A percentile compares a stretch with the other conserved stretches of the same genome.
Evolutionary conservation across 306 rosid species (phyloP).

Genomic region (Fagus sylvatica): DNA sequence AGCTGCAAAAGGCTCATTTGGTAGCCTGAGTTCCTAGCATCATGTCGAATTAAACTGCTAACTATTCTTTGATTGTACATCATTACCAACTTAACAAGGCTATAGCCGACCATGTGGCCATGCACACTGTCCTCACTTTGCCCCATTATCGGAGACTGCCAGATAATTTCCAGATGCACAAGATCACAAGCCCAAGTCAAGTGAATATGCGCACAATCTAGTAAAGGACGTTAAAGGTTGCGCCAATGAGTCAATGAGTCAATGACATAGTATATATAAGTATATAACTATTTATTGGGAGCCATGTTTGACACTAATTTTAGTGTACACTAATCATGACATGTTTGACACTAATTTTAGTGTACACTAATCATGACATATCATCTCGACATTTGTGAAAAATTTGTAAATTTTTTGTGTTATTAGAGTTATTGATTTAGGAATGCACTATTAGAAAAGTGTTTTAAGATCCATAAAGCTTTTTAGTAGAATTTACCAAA

Average conservation of each 20-base stretch:
- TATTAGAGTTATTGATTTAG: too few species aligned
- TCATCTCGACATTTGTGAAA: too few species aligned
- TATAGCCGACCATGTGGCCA: constrained; percentile 3
- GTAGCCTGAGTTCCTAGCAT: constrained; percentile 10
- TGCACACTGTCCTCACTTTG: neutral
- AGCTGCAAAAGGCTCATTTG: constrained; percentile 16
- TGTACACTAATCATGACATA: too few species aligned
- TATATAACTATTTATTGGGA: neutral
- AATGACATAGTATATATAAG: too few species aligned
- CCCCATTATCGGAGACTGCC: neutral
- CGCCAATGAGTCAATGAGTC: neutral
- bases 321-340: too few species aligned
- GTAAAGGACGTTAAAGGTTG: neutral
- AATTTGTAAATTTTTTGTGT: too few species aligned
- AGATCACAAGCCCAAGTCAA: neutral
- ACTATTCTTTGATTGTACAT: neutral
- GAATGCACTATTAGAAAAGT: too few species aligned
- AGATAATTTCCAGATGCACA: constrained; percentile 7
- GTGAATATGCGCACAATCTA: neutral
- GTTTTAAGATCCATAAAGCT: too few species aligned
- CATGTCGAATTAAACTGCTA: constrained; percentile 20
- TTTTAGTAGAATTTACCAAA: too few species aligned
- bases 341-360: too few species aligned
- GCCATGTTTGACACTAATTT: too few species aligned
- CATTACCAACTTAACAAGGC: neutral